Base-by-base conservation (phyloP, 2,329 filamentous ascomycete genomes). In the Lachnellula occidentalis region DNA sequence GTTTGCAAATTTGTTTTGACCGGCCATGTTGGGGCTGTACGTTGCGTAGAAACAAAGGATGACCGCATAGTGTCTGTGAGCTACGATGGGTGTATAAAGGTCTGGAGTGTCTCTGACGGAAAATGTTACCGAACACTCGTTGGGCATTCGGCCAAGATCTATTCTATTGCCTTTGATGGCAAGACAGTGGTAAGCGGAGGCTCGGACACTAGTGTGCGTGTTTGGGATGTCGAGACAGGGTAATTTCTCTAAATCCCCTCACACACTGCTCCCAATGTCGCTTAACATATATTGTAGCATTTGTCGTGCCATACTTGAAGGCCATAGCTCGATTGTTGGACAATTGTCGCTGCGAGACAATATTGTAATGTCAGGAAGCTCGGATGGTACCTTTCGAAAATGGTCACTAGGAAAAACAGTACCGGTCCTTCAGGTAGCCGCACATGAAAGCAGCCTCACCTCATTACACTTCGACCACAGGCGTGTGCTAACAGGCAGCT, bases 61-160 rank as follows among this genome's bases (percentile, higher is more conserved):
- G 92, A 99, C 72, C 85, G 96, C 61, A 90, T 97, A 39, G 94
- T 99, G 17, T 96, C 92, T 31, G 94, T 94, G 54, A 96, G 91
- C 71, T 99, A 99, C 72, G 94, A 99, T 70, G 96, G 94, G 7
- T 96, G 90, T 21, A 94, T 94, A 21, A 87, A 91, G 64, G 92
- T 99, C 54, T 99, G 94, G 94, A 96, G 90, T 71, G 97, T 99
- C 50, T 95, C 90, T 2, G 90, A 96, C 72, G 94, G 94, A 31
- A 85, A 90, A 59, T 99, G 92, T 70, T 76, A 97, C 51, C 86
- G 92, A 63, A 96, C 91, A 0, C 78, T 99, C 39, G 86, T 87
- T 46, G 94, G 94, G 0, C 94, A 99, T 72, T 99, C 96, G 73
- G 96, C 92, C 69, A 94, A 99, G 69, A 99, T 99, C 55, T 99